phyloP scores from a whole-genome alignment of 345 rosid species.

The Anacardium occidentale region DNA sequence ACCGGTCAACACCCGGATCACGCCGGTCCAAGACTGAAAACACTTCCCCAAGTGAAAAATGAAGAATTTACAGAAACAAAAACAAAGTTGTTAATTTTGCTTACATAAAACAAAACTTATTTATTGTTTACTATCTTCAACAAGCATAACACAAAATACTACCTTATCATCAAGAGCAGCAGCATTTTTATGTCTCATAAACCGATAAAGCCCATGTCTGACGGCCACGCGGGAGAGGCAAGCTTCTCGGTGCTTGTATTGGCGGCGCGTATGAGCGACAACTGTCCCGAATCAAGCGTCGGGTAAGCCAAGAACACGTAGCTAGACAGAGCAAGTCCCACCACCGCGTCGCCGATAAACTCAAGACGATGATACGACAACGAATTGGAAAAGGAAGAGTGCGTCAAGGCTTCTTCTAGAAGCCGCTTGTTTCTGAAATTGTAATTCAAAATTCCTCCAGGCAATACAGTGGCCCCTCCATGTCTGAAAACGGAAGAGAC shows the following conservation, averaged over 20 bases:
- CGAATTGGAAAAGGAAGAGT: slow-evolving; percentile 45
- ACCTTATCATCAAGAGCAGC: slow-evolving; percentile 53
- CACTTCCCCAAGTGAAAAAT: too few relatives aligned
- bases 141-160: too few relatives aligned
- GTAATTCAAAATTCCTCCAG: slow-evolving; percentile 61
- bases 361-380: slow-evolving; percentile 70
- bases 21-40: too few relatives aligned
- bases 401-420: slow-evolving; percentile 66
- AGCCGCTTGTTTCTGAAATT: slow-evolving; percentile 44
- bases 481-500: slow-evolving; percentile 22
- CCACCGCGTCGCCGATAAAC: slow-evolving; percentile 72
- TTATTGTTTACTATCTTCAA: too few relatives aligned
- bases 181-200: slow-evolving; percentile 44
- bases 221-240: slow-evolving; percentile 76
- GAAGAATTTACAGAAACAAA: too few relatives aligned
- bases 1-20: too few relatives aligned
- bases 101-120: too few relatives aligned
- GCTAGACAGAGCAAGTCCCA: slow-evolving; percentile 48
- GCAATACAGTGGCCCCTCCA: slow-evolving; percentile 36
- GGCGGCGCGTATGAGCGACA: slow-evolving; percentile 60
- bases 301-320: slow-evolving; percentile 55
- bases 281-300: slow-evolving; percentile 44
- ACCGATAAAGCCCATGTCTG: slow-evolving; percentile 43
- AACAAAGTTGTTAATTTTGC: too few relatives aligned
- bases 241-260: slow-evolving; percentile 78